These are phyloP conservation scores for Claviceps arundinis DNA, from an alignment of 2,329 filamentous ascomycete species.

Conservation along the genomic window DNA sequence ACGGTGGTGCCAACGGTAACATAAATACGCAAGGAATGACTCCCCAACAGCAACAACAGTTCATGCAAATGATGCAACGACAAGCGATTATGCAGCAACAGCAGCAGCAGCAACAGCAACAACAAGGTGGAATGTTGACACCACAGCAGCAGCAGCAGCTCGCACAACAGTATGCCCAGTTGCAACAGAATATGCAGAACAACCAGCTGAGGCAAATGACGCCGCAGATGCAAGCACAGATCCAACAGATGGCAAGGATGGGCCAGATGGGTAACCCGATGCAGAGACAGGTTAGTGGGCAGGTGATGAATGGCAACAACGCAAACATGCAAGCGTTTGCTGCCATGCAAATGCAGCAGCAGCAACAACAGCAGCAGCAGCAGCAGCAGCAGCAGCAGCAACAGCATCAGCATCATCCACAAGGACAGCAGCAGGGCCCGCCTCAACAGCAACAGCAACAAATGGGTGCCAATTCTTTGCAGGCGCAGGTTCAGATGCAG, in stretches of 20 bases:
- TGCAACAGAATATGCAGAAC: constrained; percentile 28
- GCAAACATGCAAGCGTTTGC: constrained; percentile 26
- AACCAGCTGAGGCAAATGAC: constrained; percentile 21
- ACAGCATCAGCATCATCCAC: constrained; percentile 13
- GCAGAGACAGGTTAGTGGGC: constrained; percentile 22
- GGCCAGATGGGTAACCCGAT: constrained; percentile 25
- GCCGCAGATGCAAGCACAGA: constrained; percentile 25
- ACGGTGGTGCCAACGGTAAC: constrained; percentile 20
- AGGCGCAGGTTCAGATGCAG: constrained; percentile 21
- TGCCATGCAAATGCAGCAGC: constrained; percentile 25
- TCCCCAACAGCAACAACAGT: constrained; percentile 23
- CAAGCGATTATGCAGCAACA: constrained; percentile 27
- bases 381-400: constrained; percentile 23
- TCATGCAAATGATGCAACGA: constrained; percentile 25
- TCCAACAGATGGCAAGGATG: constrained; percentile 25
- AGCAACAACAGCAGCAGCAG: constrained; percentile 20
- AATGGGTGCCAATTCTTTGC: constrained; percentile 13
- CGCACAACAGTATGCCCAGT: constrained; percentile 30
- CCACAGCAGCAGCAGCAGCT: constrained; percentile 28
- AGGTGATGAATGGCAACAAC: constrained; percentile 29
- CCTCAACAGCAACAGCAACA: constrained; percentile 20
- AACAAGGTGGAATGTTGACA: constrained; percentile 27
- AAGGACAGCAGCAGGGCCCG: constrained; percentile 17
- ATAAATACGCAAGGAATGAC: constrained; percentile 25
- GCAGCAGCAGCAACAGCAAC: constrained; percentile 18